Evolutionary conservation across 345 rosid genomes (phyloP), one percentile per base, ranked within the genome.

Genomic region (Eucalyptus dawsonii): DNA sequence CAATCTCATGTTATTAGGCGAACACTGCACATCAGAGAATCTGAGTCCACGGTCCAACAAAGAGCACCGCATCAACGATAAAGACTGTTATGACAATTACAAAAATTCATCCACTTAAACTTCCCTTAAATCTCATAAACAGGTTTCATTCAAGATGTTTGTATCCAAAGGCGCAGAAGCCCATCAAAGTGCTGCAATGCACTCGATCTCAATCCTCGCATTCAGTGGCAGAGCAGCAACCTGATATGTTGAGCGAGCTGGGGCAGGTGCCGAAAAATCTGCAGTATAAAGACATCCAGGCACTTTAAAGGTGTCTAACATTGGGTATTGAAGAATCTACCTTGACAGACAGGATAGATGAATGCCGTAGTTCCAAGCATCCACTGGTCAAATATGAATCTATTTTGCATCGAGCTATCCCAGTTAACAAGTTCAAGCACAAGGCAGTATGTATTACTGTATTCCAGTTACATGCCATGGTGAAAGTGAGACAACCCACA

Each of bases 211-310:
- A 60, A 97, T 94, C 95, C 89, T 96, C 50, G 99, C 98, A 88
- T 96, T 93, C 90, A 96, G 62, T 16, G 99, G 99, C 94, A 97
- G 91, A 89, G 98, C 99, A 27, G 99, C 99, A 6, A 95, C 99
- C 92, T 97, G 99, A 90, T 94, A 96, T 31, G 99, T 98, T 14
- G 99, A 93, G 51, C 99, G 94, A 51, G 99, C 97, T 11, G 99
- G 99, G 51, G 95, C 92, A 88, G 97, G 96, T 65, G 95, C 94
- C 14, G 96, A 95, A 88, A 98, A 97, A 93, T 97, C 99, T 97
- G 97, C 90, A 93, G 76, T 5, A 76, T 76, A 76, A 76, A 76
- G 47, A 40, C 47, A 76, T 76, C 85, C 85, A 11, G 85, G 24
- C 27, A 76, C 85, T 76, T 76, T 40, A 76, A 76, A 40, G 15